phyloP scores from a whole-genome alignment of 2,329 filamentous ascomycete species.

The Phoma sp. region DNA sequence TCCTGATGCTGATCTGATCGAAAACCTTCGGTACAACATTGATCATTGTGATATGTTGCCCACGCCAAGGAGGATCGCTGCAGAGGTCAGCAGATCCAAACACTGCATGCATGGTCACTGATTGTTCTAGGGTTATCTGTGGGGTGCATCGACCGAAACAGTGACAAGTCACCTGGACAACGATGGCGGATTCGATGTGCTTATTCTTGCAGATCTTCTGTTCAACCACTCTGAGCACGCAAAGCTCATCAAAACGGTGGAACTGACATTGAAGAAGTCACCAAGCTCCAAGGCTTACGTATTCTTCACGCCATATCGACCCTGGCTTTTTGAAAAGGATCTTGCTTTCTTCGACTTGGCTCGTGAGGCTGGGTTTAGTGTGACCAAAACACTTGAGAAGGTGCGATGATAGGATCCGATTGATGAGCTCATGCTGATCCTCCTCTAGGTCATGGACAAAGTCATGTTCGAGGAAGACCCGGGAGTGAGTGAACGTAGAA shows the following conservation, averaged over 20 bases:
- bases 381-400: slow-evolving; percentile 81
- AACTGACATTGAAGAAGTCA: slow-evolving; percentile 66
- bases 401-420: too few species aligned
- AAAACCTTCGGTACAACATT: slow-evolving; percentile 80
- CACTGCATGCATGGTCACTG: slow-evolving; percentile 9
- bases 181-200: slow-evolving; percentile 70
- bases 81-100: slow-evolving; percentile 37
- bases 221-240: slow-evolving; percentile 90
- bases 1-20: slow-evolving; percentile 81
- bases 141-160: slow-evolving; percentile 71
- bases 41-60: slow-evolving; percentile 57
- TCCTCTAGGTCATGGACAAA: slow-evolving; percentile 69
- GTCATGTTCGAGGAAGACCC: slow-evolving; percentile 90
- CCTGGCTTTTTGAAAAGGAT: slow-evolving; percentile 86
- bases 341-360: slow-evolving; percentile 85
- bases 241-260: slow-evolving; percentile 76
- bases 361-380: slow-evolving; percentile 71
- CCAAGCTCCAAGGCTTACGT: slow-evolving; percentile 72
- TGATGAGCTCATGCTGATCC: too few species aligned
- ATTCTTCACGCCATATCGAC: slow-evolving; percentile 93
- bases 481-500: slow-evolving; percentile 60
- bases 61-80: slow-evolving; percentile 46
- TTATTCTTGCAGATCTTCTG: slow-evolving; percentile 86
- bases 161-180: slow-evolving; percentile 65
- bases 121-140: slow-evolving; percentile 72